Percentiles rank a stretch among this genome's conserved stretches.
Conservation (phyloP, 495 filamentous ascomycete genomes). For the Tetracladium marchalianum region DNA sequence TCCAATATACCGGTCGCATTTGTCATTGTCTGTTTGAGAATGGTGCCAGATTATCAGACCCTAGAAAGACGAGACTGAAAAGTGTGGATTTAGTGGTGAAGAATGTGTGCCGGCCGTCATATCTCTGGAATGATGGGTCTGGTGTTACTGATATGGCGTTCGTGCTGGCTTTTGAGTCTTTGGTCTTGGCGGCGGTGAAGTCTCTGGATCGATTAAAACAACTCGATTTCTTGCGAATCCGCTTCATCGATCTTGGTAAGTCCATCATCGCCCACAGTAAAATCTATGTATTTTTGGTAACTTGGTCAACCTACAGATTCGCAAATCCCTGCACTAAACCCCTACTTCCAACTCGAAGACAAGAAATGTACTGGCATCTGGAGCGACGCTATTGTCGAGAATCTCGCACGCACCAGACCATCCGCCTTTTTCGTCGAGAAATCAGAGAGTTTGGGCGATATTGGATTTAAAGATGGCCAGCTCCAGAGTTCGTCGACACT, state of each 20-base stretch:
- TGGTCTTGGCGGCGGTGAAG: slow-evolving; percentile 50
- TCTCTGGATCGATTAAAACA: slow-evolving; percentile 40
- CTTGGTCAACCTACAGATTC: slow-evolving; percentile 29
- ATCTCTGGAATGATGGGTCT: slow-evolving; percentile 46
- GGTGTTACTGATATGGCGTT: slow-evolving; percentile 60
- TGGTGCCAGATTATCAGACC: slow-evolving; percentile 28
- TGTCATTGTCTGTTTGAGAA: slow-evolving; percentile 50
- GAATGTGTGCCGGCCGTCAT: slow-evolving; percentile 51
- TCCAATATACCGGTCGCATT: slow-evolving; percentile 57
- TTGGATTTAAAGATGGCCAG: slow-evolving; percentile 41
- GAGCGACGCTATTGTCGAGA: slow-evolving; percentile 52
- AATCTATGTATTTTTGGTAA: background rate
- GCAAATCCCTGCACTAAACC: slow-evolving; percentile 48
- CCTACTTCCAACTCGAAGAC: slow-evolving; percentile 51
- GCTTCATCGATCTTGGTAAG: slow-evolving; percentile 60
- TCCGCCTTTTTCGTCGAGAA: slow-evolving; percentile 46
- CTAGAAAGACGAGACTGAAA: slow-evolving; percentile 39
- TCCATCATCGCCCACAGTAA: slow-evolving; percentile 12
- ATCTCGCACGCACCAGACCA: slow-evolving; percentile 43
- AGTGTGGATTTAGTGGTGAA: slow-evolving; percentile 60
- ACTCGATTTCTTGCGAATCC: slow-evolving; percentile 52
- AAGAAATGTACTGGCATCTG: slow-evolving; percentile 55
- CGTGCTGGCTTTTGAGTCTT: slow-evolving; percentile 53
- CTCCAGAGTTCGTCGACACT: slow-evolving; percentile 37
- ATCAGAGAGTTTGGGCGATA: slow-evolving; percentile 42